Evolutionary conservation across 1,139 yeast genomes (phyloP), one percentile per base, ranked within the genome.

Genomic region (Pneumocystis carinii): DNA sequence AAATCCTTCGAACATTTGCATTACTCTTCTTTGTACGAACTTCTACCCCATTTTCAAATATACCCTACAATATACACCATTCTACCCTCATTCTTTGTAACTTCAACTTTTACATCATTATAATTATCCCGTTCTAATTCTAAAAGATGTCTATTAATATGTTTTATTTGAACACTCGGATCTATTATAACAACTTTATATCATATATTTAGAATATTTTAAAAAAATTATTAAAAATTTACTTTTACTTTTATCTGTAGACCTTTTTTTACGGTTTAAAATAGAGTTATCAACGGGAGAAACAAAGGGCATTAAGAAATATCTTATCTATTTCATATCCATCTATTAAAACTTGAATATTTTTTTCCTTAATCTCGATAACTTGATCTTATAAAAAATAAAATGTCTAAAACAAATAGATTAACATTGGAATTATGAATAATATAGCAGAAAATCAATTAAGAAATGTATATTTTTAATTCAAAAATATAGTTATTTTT

Each of bases 71-170:
- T 27, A 39, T 19, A 73, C 56, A 37, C 24, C 12, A 57, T 15
- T 24, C 14, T 36, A 48, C 59, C 42, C 12, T 29, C 56, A 24
- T 27, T 65, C 48, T 70, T 72, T 2, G 79, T 79, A 4, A 75
- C 68, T 24, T 77, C 80, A 37, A 77, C 71, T 63, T 73, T 73
- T 19, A 70, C 72, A 12, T 68, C 67, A 60, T 72, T 72, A 67
- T 72, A 75, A 67, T 77, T 77, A 64, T 77, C 80, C 57, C 74
- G 68, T 59, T 75, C 76, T 32, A 77, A 70, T 61, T 77, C 80
- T 24, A 71, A 74, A 19, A 77, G 65, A 17, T 78, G 71, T 24
- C 75, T 66, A 32, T 63, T 66, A 14, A 71, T 62, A 14, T 74
- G 74, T 38, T 73, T 48, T 29, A 48, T 48, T 48, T 24, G 29